These are phyloP conservation scores for Whalleya microplaca DNA, from an alignment of 2,329 filamentous ascomycete species.

Conservation along the genomic window DNA sequence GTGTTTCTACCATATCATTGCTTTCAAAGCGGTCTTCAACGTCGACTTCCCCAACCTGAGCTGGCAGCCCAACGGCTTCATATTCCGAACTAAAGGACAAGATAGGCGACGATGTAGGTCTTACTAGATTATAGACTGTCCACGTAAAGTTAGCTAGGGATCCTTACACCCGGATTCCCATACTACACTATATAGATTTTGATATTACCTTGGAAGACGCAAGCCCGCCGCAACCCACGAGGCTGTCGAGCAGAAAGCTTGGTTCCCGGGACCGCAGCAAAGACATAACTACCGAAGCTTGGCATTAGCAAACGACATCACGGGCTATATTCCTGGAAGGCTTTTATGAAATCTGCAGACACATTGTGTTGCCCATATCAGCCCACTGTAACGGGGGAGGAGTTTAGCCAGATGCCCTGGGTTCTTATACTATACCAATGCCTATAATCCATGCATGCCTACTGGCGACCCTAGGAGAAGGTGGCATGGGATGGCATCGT, in stretches of 20 bases:
- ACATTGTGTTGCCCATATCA: not conserved
- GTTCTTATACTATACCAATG: not conserved
- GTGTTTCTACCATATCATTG: not conserved
- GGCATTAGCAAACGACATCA: not conserved
- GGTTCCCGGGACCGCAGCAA: not conserved
- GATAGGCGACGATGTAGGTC: not conserved
- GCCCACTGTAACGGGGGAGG: not conserved
- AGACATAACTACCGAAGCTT: not conserved
- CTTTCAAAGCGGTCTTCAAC: not conserved
- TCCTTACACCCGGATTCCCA: too few relatives aligned
- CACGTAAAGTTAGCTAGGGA: too few relatives aligned
- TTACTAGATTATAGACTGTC: not conserved
- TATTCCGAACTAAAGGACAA: not conserved
- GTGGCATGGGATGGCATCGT: not conserved
- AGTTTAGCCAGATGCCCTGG: not conserved
- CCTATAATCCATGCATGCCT: not conserved
- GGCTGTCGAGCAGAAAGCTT: not conserved
- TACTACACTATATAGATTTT: not conserved
- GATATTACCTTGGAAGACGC: not conserved
- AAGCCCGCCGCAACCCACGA: not conserved
- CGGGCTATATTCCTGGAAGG: not conserved
- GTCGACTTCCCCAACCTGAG: not conserved
- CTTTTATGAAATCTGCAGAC: not conserved
- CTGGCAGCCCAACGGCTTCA: not conserved
- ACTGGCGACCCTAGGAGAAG: not conserved